Percentiles rank a stretch among this genome's conserved stretches.
Evolutionary conservation across 2,329 filamentous ascomycete species (phyloP).

Genomic region (Colletotrichum sp.): DNA sequence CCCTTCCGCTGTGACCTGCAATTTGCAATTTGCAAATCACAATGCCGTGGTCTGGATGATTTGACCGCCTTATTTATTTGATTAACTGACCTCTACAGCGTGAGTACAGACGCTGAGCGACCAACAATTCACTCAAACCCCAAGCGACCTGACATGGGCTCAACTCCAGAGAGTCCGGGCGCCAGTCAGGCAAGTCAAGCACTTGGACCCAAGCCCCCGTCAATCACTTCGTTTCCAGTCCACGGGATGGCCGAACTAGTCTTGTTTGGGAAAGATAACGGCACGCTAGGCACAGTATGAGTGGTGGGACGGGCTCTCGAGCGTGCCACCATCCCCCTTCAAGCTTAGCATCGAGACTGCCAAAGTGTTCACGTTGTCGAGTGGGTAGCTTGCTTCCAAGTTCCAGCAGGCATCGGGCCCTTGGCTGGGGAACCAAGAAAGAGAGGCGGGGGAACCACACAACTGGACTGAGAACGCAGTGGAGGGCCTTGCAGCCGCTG

Average conservation of each 20-base stretch:
- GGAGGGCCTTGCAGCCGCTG: not conserved
- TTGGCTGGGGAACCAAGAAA: constrained; percentile 1
- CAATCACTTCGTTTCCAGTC: constrained; percentile 9
- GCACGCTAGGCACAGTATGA: not conserved
- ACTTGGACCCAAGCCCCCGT: not conserved
- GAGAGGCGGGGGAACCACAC: not conserved
- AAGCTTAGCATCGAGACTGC: not conserved
- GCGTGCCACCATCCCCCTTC: not conserved
- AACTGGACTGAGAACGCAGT: not conserved
- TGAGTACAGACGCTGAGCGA: not conserved
- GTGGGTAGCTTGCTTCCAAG: not conserved
- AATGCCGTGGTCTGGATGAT: not conserved
- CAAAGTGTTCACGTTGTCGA: not conserved
- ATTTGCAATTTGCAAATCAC: not conserved
- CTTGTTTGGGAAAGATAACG: not conserved
- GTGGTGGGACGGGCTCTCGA: not conserved
- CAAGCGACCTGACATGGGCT: not conserved
- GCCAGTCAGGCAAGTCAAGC: not conserved
- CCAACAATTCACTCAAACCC: not conserved
- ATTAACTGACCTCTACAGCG: not conserved
- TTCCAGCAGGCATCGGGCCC: not conserved
- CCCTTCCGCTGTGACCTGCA: not conserved
- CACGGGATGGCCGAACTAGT: not conserved
- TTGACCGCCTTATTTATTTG: not conserved
- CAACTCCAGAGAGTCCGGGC: not conserved